A percentile compares a stretch with the other conserved stretches of the same genome.
phyloP scores from a whole-genome alignment of 169 alveolate species.

The Miamiensis avidus region DNA sequence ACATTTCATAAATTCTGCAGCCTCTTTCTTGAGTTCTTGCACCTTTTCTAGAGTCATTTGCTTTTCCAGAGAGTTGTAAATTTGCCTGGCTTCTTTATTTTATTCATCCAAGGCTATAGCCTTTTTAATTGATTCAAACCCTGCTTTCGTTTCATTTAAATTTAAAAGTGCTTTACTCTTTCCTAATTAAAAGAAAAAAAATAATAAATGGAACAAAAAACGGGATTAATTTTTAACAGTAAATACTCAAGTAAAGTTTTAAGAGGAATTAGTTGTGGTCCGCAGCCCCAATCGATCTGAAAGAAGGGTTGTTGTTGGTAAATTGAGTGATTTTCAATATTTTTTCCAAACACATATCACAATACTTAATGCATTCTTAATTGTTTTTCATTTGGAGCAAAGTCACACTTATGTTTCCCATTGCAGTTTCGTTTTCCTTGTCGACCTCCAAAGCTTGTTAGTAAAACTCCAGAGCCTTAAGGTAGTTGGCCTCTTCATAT shows the following conservation, averaged over 20 bases:
- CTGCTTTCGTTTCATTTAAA: constrained; percentile 56
- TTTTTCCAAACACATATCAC: constrained; percentile 60
- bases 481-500: constrained; percentile 53
- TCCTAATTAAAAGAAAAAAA: constrained; percentile 14
- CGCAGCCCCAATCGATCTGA: constrained; percentile 11
- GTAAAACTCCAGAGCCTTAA: constrained; percentile 65
- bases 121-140: constrained; percentile 73
- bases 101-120: constrained; percentile 70
- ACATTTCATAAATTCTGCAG: constrained; percentile 29
- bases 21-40: constrained; percentile 59
- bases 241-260: constrained; percentile 22
- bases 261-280: constrained; percentile 18
- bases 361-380: constrained; percentile 63
- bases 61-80: constrained; percentile 66
- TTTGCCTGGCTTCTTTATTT: constrained; percentile 72
- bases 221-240: background rate
- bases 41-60: constrained; percentile 58
- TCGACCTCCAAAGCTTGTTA: constrained; percentile 58
- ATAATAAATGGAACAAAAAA: no score
- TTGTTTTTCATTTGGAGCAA: constrained; percentile 59
- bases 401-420: constrained; percentile 71
- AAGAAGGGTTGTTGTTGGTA: constrained; percentile 64
- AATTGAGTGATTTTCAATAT: constrained; percentile 58
- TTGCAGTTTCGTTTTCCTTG: constrained; percentile 76
- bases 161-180: constrained; percentile 73